phyloP scores from a whole-genome alignment of 441 rosid species.

The Euphorbia celastroides region DNA sequence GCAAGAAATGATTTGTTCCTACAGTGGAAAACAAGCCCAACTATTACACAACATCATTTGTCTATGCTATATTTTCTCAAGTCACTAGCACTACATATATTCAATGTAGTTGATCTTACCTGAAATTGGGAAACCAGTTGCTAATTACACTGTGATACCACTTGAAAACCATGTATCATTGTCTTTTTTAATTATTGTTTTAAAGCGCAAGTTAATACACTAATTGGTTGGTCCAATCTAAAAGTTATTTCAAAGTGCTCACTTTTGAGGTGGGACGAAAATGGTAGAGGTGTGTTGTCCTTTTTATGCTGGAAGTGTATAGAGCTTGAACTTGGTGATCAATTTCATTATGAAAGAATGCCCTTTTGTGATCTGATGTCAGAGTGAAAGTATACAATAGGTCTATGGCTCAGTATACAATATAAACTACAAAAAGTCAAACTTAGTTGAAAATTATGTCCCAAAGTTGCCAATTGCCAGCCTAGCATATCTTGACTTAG shows the following conservation, averaged over 20 bases:
- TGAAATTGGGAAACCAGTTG: too few relatives aligned
- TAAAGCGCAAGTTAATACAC: too few relatives aligned
- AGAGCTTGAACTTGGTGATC: not conserved
- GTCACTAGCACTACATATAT: too few relatives aligned
- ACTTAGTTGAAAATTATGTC: slow-evolving; percentile 5
- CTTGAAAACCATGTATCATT: too few relatives aligned
- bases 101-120: too few relatives aligned
- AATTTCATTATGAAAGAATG: not conserved
- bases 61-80: too few relatives aligned
- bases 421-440: slow-evolving; percentile 16
- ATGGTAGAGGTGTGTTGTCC: not conserved
- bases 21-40: not conserved
- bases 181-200: too few relatives aligned
- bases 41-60: not conserved
- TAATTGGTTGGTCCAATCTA: too few relatives aligned
- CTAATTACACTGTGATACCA: too few relatives aligned
- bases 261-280: not conserved
- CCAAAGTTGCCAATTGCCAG: slow-evolving; percentile 30
- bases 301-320: not conserved
- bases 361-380: not conserved
- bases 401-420: not conserved
- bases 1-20: not conserved
- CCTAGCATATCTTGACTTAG: slow-evolving; percentile 18
- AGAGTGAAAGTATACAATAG: not conserved
- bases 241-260: not conserved